Conservation (phyloP, 495 filamentous ascomycete species). For the Daldinia vernicosa region DNA sequence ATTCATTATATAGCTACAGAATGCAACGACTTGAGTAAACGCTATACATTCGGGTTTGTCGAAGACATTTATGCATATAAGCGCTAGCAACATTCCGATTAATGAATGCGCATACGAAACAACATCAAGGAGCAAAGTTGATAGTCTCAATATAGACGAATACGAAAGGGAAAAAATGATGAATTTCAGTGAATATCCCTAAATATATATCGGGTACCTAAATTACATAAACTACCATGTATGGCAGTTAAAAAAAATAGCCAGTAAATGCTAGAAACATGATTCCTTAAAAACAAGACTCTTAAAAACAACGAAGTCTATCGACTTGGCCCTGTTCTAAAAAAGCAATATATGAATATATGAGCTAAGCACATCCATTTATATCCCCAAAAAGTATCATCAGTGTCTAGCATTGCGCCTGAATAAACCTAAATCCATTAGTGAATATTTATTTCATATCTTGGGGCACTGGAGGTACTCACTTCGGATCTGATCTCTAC, state of each 20-base stretch:
- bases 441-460: background rate
- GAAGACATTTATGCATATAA: background rate
- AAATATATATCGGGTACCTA: background rate
- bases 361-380: too few species aligned
- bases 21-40: background rate
- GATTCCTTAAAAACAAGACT: too few species aligned
- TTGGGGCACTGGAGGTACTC: background rate
- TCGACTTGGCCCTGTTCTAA: background rate
- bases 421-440: background rate
- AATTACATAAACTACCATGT: background rate
- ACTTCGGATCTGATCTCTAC: background rate
- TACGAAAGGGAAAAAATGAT: background rate
- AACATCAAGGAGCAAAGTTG: too few species aligned
- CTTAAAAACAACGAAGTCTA: background rate
- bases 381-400: too few species aligned
- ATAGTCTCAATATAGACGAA: background rate
- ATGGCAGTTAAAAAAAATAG: background rate
- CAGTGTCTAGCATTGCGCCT: background rate
- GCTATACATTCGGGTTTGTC: background rate
- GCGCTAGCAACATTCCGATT: background rate
- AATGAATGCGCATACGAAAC: background rate
- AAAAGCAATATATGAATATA: background rate
- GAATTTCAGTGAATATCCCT: background rate
- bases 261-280: background rate
- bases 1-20: background rate